Evolutionary conservation across 1,284 basidiomycete species (phyloP).

Genomic region (Agaricales sp.): DNA sequence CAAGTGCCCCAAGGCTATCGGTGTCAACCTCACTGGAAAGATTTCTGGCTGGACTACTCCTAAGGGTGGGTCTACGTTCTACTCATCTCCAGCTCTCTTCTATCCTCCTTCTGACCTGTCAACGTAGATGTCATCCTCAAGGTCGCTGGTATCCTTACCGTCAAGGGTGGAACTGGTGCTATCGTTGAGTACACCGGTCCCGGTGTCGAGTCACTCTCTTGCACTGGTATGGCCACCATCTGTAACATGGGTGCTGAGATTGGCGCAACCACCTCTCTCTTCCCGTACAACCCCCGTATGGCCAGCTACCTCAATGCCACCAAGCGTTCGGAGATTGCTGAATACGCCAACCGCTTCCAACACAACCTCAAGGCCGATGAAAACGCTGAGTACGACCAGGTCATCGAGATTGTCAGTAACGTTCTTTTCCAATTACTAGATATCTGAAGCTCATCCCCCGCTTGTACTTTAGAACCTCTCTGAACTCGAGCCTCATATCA

Average conservation of each 20-base stretch:
- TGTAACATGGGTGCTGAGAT: slow-evolving; percentile 99
- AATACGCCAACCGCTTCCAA: slow-evolving; percentile 84
- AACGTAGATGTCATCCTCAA: slow-evolving; percentile 93
- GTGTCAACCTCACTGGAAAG: slow-evolving; percentile 94
- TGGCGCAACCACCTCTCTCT: slow-evolving; percentile 96
- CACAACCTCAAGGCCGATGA: slow-evolving; percentile 91
- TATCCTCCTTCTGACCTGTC: too few relatives aligned
- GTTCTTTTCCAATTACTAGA: neutral
- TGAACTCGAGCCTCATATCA: slow-evolving; percentile 98
- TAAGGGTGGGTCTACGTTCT: slow-evolving; percentile 78
- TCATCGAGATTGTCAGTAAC: slow-evolving; percentile 76
- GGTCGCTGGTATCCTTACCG: slow-evolving; percentile 94
- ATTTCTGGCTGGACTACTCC: slow-evolving; percentile 96
- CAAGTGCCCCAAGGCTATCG: slow-evolving; percentile 98
- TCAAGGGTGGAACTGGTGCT: slow-evolving; percentile 96
- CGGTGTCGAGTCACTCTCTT: slow-evolving; percentile 93
- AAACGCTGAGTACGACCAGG: slow-evolving; percentile 88
- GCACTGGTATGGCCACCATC: slow-evolving; percentile 99
- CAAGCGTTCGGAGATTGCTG: slow-evolving; percentile 80
- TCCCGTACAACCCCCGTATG: slow-evolving; percentile 99
- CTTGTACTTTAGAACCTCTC: slow-evolving; percentile 62
- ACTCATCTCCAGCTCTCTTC: too few relatives aligned
- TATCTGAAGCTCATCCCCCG: neutral
- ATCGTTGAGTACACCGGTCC: slow-evolving; percentile 93
- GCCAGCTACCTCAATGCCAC: slow-evolving; percentile 89